Evolutionary conservation across 257 asterid species (phyloP).

Genomic region (Rhazya stricta): DNA sequence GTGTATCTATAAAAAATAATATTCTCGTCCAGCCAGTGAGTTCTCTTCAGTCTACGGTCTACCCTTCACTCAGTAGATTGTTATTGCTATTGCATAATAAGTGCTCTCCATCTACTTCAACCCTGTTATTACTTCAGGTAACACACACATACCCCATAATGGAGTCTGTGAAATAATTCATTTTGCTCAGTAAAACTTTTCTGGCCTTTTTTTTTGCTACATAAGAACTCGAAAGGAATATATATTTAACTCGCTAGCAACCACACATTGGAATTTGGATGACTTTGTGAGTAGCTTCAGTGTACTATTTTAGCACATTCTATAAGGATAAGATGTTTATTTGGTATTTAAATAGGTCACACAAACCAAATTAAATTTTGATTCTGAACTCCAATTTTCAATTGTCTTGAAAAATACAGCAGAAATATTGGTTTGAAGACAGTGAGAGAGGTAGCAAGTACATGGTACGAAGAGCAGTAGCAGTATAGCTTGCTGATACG

Average conservation of each 20-base stretch:
- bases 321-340: background rate
- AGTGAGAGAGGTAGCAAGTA: too few species aligned
- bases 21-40: too few species aligned
- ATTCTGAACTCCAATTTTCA: too few species aligned
- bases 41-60: background rate
- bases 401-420: too few species aligned
- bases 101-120: background rate
- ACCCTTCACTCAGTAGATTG: too few species aligned
- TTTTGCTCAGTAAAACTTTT: background rate
- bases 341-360: too few species aligned
- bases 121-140: background rate
- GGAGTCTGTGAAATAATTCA: background rate
- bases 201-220: background rate
- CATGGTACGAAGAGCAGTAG: too few species aligned
- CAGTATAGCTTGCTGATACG: too few species aligned
- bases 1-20: background rate
- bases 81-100: background rate
- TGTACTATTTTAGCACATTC: background rate
- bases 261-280: background rate
- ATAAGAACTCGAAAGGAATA: background rate
- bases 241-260: too few species aligned
- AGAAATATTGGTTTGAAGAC: too few species aligned
- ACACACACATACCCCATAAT: background rate
- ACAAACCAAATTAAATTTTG: too few species aligned
- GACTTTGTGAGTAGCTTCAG: background rate